These are phyloP conservation scores for Pleurotus salmoneostramineus DNA, from an alignment of 768 basidiomycete genomes.

Conservation along the genomic window DNA sequence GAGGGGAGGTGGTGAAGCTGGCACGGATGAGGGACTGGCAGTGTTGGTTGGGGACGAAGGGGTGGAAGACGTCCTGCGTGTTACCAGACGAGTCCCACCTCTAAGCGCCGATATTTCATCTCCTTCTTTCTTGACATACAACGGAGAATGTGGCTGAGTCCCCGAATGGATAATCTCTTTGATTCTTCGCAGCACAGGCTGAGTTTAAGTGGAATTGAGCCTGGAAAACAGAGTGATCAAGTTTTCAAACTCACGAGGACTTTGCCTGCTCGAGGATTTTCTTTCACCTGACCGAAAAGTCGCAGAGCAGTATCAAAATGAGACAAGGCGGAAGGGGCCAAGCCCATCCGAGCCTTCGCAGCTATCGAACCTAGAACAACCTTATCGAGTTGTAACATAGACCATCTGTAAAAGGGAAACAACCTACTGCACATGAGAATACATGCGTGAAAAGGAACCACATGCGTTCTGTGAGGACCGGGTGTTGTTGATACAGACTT, in stretches of 20 bases:
- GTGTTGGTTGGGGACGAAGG: conserved; percentile 42
- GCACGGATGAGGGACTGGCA: conserved; percentile 39
- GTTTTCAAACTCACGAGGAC: conserved; percentile 45
- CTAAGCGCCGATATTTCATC: conserved; percentile 60
- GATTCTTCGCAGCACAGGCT: conserved; percentile 64
- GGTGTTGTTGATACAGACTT: conserved; percentile 63
- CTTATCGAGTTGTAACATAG: conserved; percentile 25
- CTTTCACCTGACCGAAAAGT: conserved; percentile 52
- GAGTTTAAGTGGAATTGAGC: background rate
- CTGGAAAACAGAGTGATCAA: background rate
- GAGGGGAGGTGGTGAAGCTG: conserved; percentile 39
- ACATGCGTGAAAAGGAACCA: conserved; percentile 75
- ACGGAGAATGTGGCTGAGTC: conserved; percentile 23
- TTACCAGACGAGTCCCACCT: conserved; percentile 60
- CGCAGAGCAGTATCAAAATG: conserved; percentile 61
- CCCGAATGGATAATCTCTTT: conserved; percentile 47
- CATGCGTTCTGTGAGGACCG: conserved; percentile 62
- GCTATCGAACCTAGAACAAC: conserved; percentile 71
- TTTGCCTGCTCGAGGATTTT: conserved; percentile 49
- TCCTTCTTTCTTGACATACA: conserved; percentile 51
- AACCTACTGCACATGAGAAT: conserved; percentile 63
- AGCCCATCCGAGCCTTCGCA: conserved; percentile 56
- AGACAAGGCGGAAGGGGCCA: conserved; percentile 64
- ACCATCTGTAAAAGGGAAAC: background rate
- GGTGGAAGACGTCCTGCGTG: conserved; percentile 41